These are phyloP conservation scores for Umbellularia californica DNA, from an alignment of 164 flowering plant species.

Conservation along the genomic window DNA sequence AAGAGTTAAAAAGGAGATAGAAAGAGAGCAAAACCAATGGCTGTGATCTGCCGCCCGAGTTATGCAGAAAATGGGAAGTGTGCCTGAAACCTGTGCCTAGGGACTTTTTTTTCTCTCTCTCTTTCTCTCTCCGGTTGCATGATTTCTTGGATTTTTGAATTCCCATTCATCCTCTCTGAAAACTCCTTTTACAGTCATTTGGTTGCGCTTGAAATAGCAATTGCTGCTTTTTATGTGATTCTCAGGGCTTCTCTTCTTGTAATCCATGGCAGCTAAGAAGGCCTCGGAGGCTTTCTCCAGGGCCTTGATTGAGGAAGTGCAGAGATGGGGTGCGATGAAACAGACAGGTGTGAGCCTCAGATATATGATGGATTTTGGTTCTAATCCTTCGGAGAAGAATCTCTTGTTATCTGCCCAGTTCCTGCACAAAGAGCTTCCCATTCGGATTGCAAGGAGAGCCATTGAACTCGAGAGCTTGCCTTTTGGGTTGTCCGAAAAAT, in stretches of 20 bases:
- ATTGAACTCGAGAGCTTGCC: slow-evolving; percentile 76
- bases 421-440: slow-evolving; percentile 87
- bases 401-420: slow-evolving; percentile 83
- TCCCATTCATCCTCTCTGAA: not conserved
- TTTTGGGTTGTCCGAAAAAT: slow-evolving; percentile 68
- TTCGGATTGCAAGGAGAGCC: slow-evolving; percentile 77
- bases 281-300: slow-evolving; percentile 45
- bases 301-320: slow-evolving; percentile 66
- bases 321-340: slow-evolving; percentile 74
- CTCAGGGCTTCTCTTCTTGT: not conserved
- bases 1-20: no score
- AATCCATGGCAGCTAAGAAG: slow-evolving; percentile 63
- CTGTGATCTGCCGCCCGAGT: no score
- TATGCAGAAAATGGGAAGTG: no score
- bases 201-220: not conserved
- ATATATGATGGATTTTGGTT: slow-evolving; percentile 94
- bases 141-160: not conserved
- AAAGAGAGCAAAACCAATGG: no score
- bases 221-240: no score
- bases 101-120: not conserved
- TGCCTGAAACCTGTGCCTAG: not conserved
- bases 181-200: not conserved
- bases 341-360: slow-evolving; percentile 82
- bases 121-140: not conserved
- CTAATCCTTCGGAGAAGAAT: slow-evolving; percentile 50